Percentiles rank a stretch among this genome's conserved stretches.
Conservation (phyloP, 257 asterid species). For the Gynochthodes officinalis region DNA sequence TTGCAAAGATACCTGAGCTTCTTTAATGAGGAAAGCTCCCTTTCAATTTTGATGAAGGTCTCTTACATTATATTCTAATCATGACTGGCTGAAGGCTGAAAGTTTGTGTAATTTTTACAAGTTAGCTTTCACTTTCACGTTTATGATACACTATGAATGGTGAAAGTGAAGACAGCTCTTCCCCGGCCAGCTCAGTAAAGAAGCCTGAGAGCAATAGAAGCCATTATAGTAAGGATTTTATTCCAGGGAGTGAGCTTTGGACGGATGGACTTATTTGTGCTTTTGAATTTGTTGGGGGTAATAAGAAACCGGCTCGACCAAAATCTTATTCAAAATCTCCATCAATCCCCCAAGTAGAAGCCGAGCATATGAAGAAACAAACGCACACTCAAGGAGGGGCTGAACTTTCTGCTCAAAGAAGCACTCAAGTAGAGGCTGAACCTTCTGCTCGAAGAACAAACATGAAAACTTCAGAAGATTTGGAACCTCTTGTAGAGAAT, state of each 20-base stretch:
- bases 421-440: conserved; percentile 11
- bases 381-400: conserved; percentile 25
- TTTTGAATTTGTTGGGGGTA: conserved; percentile 69
- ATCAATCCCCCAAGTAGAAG: conserved; percentile 27
- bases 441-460: conserved; percentile 23
- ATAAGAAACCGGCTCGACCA: conserved; percentile 33
- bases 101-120: neutral
- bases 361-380: conserved; percentile 27
- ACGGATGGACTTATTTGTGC: conserved; percentile 91
- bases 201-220: conserved; percentile 50
- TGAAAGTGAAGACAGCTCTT: conserved; percentile 36
- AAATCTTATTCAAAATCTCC: conserved; percentile 36
- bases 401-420: conserved; percentile 26
- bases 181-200: conserved; percentile 35
- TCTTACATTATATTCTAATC: neutral
- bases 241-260: conserved; percentile 71
- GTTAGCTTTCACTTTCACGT: conserved; percentile 1
- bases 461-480: conserved; percentile 29
- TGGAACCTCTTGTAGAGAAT: conserved; percentile 38
- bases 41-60: no score
- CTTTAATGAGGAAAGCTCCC: neutral
- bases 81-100: neutral
- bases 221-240: conserved; percentile 39
- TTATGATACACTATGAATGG: conserved; percentile 34
- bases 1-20: neutral